Percentiles rank a stretch among this genome's conserved stretches.
phyloP scores from a whole-genome alignment of 768 basidiomycete species.

The Austroboletus festivus region DNA sequence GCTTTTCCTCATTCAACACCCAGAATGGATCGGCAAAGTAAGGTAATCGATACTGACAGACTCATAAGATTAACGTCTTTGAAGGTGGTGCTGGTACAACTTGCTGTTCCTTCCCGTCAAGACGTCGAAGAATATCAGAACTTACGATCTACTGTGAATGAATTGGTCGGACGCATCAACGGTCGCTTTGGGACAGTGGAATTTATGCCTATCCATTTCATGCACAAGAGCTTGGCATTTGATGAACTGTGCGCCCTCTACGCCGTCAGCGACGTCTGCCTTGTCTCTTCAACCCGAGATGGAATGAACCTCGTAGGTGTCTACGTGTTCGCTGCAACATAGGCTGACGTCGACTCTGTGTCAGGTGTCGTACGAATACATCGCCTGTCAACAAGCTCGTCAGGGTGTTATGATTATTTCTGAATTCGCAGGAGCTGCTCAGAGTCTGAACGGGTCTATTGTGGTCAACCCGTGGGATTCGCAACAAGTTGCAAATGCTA shows the following conservation, averaged over 20 bases:
- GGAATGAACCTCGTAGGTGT: constrained; percentile 93
- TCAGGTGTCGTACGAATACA: constrained; percentile 97
- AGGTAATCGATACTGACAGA: constrained; percentile 7
- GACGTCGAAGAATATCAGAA: constrained; percentile 99
- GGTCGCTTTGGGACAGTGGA: constrained; percentile 98
- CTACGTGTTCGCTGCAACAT: constrained; percentile 3
- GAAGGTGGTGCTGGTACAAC: constrained; percentile 91
- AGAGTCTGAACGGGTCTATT: constrained; percentile 90
- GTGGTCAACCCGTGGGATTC: constrained; percentile 99
- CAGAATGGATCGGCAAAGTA: constrained; percentile 98
- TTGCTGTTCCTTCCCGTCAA: constrained; percentile 95
- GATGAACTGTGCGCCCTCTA: constrained; percentile 98
- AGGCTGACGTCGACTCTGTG: constrained; percentile 8
- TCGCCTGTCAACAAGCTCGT: constrained; percentile 88
- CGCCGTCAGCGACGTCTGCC: constrained; percentile 92
- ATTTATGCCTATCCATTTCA: constrained; percentile 99
- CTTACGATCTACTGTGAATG: constrained; percentile 91
- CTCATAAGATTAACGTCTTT: constrained; percentile 1
- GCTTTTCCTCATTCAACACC: constrained; percentile 94
- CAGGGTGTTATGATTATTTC: constrained; percentile 98
- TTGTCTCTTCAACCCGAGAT: constrained; percentile 93
- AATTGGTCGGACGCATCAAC: constrained; percentile 97
- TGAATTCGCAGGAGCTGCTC: constrained; percentile 97
- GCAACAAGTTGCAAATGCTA: constrained; percentile 97
- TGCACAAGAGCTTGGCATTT: constrained; percentile 92